These are phyloP conservation scores for Pseudogymnoascus sp. DNA, from an alignment of 2,329 filamentous ascomycete species.

Conservation along the genomic window DNA sequence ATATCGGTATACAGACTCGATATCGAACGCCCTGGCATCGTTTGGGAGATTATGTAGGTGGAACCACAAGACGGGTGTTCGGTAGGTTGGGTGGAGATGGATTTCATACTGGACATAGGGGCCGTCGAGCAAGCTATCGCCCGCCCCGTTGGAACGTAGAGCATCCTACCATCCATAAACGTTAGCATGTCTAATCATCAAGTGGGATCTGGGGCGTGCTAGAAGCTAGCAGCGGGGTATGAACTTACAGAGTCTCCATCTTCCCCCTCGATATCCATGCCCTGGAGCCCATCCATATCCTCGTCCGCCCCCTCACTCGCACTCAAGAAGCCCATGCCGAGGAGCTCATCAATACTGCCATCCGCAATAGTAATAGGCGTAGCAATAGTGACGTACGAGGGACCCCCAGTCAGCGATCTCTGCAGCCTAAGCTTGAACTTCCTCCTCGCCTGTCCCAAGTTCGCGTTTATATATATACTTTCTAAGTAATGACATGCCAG, in stretches of 20 bases:
- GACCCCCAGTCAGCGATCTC: conserved; percentile 21
- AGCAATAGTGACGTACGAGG: conserved; percentile 25
- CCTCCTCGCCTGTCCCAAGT: conserved; percentile 43
- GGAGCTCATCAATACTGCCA: conserved; percentile 23
- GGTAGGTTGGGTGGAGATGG: conserved; percentile 65
- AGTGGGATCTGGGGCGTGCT: conserved; percentile 20
- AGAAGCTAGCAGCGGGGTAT: not conserved
- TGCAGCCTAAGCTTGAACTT: conserved; percentile 47
- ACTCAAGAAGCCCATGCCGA: conserved; percentile 19
- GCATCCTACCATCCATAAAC: not conserved
- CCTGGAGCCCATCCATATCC: conserved; percentile 14
- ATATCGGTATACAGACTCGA: conserved; percentile 62
- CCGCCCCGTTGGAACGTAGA: not conserved
- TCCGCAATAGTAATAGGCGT: conserved; percentile 21
- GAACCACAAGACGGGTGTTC: conserved; percentile 70
- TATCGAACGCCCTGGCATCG: conserved; percentile 47
- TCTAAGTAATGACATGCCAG: conserved; percentile 56
- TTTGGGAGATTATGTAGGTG: conserved; percentile 49
- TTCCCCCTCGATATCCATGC: conserved; percentile 21
- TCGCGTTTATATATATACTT: conserved; percentile 48
- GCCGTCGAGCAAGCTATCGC: conserved; percentile 1
- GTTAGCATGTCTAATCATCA: conserved; percentile 4
- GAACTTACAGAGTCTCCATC: conserved; percentile 24
- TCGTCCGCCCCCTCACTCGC: conserved; percentile 9
- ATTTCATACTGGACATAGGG: conserved; percentile 55